Conservation (phyloP, 2,329 filamentous ascomycete genomes). For the Dendrostoma leiphaemia region DNA sequence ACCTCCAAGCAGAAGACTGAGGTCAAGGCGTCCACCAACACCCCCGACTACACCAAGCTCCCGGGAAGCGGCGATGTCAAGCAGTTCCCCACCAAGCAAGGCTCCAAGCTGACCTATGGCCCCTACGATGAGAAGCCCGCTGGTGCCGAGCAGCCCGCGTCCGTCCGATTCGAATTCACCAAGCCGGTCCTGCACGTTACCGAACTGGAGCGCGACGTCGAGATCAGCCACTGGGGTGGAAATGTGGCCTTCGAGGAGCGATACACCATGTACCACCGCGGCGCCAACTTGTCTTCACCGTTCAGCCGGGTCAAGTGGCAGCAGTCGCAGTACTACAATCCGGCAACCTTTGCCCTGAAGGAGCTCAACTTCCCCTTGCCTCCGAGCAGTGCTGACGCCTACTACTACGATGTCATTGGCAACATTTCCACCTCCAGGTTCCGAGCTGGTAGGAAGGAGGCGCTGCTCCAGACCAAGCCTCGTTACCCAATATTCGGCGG, state of each 20-base stretch:
- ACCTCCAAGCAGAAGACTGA: constrained; percentile 97
- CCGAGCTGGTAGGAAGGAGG: constrained; percentile 72
- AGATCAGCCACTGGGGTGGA: constrained; percentile 97
- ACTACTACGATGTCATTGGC: constrained; percentile 94
- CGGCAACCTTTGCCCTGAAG: constrained; percentile 74
- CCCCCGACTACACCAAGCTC: constrained; percentile 83
- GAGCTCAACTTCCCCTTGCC: constrained; percentile 78
- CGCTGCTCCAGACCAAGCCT: constrained; percentile 86
- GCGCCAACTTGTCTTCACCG: constrained; percentile 70
- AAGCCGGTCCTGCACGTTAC: constrained; percentile 82
- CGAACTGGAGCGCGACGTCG: constrained; percentile 82
- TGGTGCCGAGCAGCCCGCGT: constrained; percentile 68
- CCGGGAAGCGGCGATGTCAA: constrained; percentile 59
- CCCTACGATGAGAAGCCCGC: constrained; percentile 82
- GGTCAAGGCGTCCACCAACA: constrained; percentile 77
- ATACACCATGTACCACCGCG: constrained; percentile 84
- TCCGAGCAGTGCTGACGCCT: constrained; percentile 78
- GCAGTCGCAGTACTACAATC: constrained; percentile 70
- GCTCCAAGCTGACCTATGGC: constrained; percentile 84
- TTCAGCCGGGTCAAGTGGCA: constrained; percentile 80
- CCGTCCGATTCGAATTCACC: constrained; percentile 91
- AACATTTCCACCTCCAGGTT: constrained; percentile 95
- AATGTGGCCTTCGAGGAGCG: constrained; percentile 94
- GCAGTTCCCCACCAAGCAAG: constrained; percentile 74
- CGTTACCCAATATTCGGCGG: constrained; percentile 95